phyloP scores from a whole-genome alignment of 495 filamentous ascomycete genomes.

The Bacidia gigantensis region DNA sequence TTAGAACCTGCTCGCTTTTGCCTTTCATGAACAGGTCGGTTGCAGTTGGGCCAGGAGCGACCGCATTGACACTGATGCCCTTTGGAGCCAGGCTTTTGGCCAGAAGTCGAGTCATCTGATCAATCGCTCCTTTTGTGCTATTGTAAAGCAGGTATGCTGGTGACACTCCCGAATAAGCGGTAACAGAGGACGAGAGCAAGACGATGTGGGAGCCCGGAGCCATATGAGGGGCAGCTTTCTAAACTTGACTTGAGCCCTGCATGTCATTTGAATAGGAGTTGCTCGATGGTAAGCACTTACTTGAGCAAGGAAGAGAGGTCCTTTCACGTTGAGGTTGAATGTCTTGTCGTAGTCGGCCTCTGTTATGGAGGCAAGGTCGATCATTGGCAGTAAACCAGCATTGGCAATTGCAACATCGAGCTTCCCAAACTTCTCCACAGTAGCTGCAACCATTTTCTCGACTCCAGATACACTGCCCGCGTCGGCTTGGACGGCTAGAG shows the following conservation, averaged over 20 bases:
- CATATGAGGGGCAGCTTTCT: conserved; percentile 54
- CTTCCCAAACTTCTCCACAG: conserved; percentile 32
- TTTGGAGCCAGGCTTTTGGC: conserved; percentile 50
- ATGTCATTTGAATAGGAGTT: neutral
- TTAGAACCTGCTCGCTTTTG: conserved; percentile 45
- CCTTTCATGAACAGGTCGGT: conserved; percentile 54
- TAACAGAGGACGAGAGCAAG: conserved; percentile 44
- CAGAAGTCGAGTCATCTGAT: conserved; percentile 51
- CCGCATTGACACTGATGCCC: conserved; percentile 47
- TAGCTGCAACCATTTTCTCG: conserved; percentile 29
- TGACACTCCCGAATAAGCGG: conserved; percentile 30
- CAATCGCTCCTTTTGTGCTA: conserved; percentile 53
- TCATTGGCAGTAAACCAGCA: conserved; percentile 41
- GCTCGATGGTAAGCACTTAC: conserved; percentile 19
- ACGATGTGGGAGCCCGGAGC: conserved; percentile 40
- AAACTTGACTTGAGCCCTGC: neutral
- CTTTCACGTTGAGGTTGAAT: conserved; percentile 51
- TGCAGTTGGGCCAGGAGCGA: conserved; percentile 51
- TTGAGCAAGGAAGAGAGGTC: conserved; percentile 50
- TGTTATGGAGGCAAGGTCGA: conserved; percentile 40
- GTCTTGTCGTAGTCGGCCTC: conserved; percentile 45
- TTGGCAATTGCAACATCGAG: conserved; percentile 55
- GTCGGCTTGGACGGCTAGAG: conserved; percentile 42
- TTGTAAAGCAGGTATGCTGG: conserved; percentile 49
- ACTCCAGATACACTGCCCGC: conserved; percentile 28